phyloP scores from a whole-genome alignment of 148 eudicot genomes.

The Bassia scoparia region DNA sequence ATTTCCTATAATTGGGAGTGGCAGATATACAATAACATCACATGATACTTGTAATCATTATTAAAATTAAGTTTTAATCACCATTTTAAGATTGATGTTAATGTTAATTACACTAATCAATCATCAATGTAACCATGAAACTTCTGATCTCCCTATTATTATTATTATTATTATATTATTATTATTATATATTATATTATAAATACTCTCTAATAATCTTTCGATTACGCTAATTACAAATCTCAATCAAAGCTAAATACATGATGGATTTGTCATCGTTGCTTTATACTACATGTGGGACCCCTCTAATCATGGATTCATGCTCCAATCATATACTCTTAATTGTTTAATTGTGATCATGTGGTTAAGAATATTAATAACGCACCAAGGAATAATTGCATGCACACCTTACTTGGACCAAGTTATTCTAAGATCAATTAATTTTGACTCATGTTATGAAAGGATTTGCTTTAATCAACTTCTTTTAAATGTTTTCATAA shows the following conservation, averaged over 20 bases:
- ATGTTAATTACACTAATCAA: slow-evolving; percentile 30
- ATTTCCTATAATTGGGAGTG: slow-evolving; percentile 25
- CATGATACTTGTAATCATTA: slow-evolving; percentile 36
- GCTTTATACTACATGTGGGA: slow-evolving; percentile 22
- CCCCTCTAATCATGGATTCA: slow-evolving; percentile 12
- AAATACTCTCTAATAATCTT: slow-evolving; percentile 1
- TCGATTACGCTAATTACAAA: neutral
- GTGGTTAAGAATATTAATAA: slow-evolving; percentile 19
- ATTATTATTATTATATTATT: neutral
- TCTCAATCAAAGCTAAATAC: neutral
- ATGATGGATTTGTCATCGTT: slow-evolving; percentile 19
- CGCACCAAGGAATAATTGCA: slow-evolving; percentile 5
- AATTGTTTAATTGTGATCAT: slow-evolving; percentile 15
- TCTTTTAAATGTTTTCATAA: too few relatives aligned
- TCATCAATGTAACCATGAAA: slow-evolving; percentile 13
- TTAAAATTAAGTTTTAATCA: slow-evolving; percentile 15
- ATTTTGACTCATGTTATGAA: too few relatives aligned
- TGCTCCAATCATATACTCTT: slow-evolving; percentile 1
- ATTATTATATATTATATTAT: neutral
- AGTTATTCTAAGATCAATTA: too few relatives aligned
- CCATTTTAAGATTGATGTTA: slow-evolving; percentile 24
- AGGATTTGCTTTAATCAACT: too few relatives aligned
- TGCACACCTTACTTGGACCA: slow-evolving; percentile 27
- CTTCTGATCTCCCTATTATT: slow-evolving; percentile 12
- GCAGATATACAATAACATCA: slow-evolving; percentile 30